Evolutionary conservation across 176 grass and related monocot species (phyloP).

Genomic region (Oropetium thomaeum): DNA sequence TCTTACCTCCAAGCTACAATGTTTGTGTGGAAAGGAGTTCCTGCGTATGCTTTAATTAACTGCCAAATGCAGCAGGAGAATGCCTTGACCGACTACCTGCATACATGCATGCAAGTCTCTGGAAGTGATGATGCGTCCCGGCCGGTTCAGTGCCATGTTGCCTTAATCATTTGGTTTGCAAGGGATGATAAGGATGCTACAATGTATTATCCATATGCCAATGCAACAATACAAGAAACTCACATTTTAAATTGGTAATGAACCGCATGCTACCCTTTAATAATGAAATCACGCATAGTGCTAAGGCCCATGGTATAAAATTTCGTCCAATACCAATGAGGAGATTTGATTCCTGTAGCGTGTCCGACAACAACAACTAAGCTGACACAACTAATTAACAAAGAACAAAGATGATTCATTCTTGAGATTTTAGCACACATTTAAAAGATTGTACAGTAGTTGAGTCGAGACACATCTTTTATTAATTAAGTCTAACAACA

Average conservation of each 20-base stretch:
- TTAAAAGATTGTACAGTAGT: not conserved
- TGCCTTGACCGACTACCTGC: slow-evolving; percentile 26
- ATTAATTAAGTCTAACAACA: not conserved
- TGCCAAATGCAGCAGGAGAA: not conserved
- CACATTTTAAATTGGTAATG: slow-evolving; percentile 4
- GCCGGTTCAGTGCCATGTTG: slow-evolving; percentile 24
- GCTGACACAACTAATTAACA: not conserved
- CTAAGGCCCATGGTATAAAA: not conserved
- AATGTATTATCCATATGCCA: not conserved
- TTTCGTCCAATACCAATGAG: not conserved
- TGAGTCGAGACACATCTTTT: not conserved
- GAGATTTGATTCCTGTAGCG: not conserved
- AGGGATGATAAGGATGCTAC: not conserved
- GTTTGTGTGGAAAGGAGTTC: slow-evolving; percentile 6
- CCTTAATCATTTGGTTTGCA: slow-evolving; percentile 10
- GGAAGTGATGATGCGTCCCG: not conserved
- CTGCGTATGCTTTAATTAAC: not conserved
- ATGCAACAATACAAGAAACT: not conserved
- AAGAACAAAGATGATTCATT: not conserved
- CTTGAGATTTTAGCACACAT: not conserved
- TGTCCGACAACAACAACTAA: slow-evolving; percentile 3
- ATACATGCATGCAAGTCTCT: not conserved
- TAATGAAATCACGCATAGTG: not conserved
- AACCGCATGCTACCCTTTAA: not conserved
- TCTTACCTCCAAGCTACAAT: not conserved